A percentile compares a stretch with the other conserved stretches of the same genome.
These are phyloP conservation scores for Trifolium fragiferum DNA, from an alignment of 306 rosid genomes.

Conservation along the genomic window DNA sequence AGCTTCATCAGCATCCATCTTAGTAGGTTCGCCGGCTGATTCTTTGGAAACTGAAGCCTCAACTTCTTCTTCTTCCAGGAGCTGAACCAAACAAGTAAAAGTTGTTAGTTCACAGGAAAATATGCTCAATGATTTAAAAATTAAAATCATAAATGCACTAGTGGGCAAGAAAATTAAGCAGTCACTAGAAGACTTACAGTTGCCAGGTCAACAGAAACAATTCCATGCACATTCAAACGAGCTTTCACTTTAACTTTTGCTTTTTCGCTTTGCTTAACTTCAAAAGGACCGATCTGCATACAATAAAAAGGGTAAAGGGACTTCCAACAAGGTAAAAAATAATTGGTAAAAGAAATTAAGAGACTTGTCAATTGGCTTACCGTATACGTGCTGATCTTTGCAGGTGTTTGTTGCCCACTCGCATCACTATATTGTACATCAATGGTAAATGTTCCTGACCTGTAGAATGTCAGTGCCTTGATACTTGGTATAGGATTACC, in stretches of 20 bases:
- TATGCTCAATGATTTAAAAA: not conserved
- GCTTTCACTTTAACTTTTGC: slow-evolving; percentile 79
- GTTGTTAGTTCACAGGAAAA: no score
- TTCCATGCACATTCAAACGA: slow-evolving; percentile 81
- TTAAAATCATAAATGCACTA: not conserved
- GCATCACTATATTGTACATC: slow-evolving; percentile 74
- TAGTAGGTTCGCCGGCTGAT: slow-evolving; percentile 55
- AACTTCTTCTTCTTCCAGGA: slow-evolving; percentile 85
- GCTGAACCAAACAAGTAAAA: slow-evolving; percentile 38
- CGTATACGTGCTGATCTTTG: slow-evolving; percentile 78
- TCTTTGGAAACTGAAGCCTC: slow-evolving; percentile 78
- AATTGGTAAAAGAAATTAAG: not conserved
- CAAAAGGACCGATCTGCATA: slow-evolving; percentile 90
- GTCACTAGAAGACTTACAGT: slow-evolving; percentile 57
- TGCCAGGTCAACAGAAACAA: slow-evolving; percentile 76
- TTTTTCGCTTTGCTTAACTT: slow-evolving; percentile 60
- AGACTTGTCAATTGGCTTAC: slow-evolving; percentile 50
- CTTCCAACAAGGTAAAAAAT: not conserved
- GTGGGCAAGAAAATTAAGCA: not conserved
- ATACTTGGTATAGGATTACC: slow-evolving; percentile 81
- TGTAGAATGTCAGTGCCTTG: slow-evolving; percentile 75
- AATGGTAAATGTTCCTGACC: slow-evolving; percentile 73
- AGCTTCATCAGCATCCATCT: slow-evolving; percentile 86
- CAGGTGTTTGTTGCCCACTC: slow-evolving; percentile 62
- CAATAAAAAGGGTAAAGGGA: not conserved